Evolutionary conservation across 176 grass and related monocot species (phyloP), one percentile per base, ranked within the genome.

Genomic region (Juncus effusus): DNA sequence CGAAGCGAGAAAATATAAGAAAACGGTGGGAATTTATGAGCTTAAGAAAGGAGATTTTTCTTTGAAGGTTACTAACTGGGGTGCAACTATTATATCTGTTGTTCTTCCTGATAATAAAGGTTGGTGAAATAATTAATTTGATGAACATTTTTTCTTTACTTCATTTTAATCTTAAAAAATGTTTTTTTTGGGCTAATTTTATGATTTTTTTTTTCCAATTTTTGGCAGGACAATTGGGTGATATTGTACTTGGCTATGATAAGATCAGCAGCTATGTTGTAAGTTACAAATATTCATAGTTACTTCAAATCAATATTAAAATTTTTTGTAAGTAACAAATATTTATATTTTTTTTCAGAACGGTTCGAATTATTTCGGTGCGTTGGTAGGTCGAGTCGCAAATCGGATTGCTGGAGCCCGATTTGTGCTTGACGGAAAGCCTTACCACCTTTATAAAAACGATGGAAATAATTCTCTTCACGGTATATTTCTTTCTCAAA

Each of bases 241-340:
- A 92, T 80, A 83, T 92, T 6, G 88, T 88, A 51, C 88, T 97
- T 54, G 88, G 88, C 11, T 89, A 92, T 74, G 90, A 80, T 51
- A 64, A 78, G 56, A 89, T 97, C 40, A 58, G 82, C 38, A 56
- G 65, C 0, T 97, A 97, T 68, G 72, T 89, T 51, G 87, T 96
- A 66, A 86, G 82, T 74, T 57, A 11, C 2, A 3, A 7, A 45
- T 65, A 10, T 42, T 57, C 8, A 16, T 36, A 60, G 8, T 66
- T 3, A 39, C 10, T 54, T 1, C 19, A 28, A 28, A 28, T 28
- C 40, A 8, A 51, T 2, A 62, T 28, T 16, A 9, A 9, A 40
- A 7, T 45, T 4, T 37, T 64, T 56, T 13, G 50, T 4, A 28
- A 35, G 44, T 9, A 47, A 47, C 2, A 10, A 11, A 56, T 9